Evolutionary conservation across 139 green algal species (phyloP), one percentile per base, ranked within the genome.

Genomic region (Auxenochlorella pyrenoidosa): DNA sequence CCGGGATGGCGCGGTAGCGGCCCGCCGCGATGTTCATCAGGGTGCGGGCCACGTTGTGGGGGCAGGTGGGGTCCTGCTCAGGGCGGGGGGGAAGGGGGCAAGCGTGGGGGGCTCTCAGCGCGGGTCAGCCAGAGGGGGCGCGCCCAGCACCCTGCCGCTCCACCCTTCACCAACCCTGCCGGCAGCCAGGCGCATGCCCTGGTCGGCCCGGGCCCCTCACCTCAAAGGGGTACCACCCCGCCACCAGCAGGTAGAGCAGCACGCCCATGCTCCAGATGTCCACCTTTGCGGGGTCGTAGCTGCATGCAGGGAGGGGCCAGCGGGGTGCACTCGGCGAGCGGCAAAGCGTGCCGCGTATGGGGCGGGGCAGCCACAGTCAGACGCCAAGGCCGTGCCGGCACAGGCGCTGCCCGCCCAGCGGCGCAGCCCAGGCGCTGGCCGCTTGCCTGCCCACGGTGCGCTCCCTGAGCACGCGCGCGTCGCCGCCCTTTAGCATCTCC

Each of bases 201-300:
- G n/a, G n/a, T n/a, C n/a, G n/a, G n/a, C 40, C 16, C 36, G 30
- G 2, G 3, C 54, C 21, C n/a, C 84, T 75, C 72, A 94, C 94
- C 90, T 97, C 92, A 87, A 97, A 98, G 1, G 95, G 95, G 92
- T 97, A 97, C 54, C 79, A 32, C 18, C 93, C 95, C 22, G 83
- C 84, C 3, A 96, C 87, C 71, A 98, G 91, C 16, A 98, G 91
- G 89, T 96, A 98, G 77, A 98, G 91, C 78, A 97, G 87, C 81
- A 98, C 94, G 26, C 96, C 96, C 90, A 96, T 92, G 68, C 22
- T 26, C 68, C 80, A 79, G 44, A n/a, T 47, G 47, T 86, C 68
- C n/a, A 60, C 65, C 18, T 73, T 73, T 5, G 32, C 26, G 0
- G 68, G 44, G 24, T 80, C 44, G 68, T 79, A 86, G 66, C n/a